Conservation (phyloP, 768 basidiomycete genomes). For the Phaeolepiota aurea region DNA sequence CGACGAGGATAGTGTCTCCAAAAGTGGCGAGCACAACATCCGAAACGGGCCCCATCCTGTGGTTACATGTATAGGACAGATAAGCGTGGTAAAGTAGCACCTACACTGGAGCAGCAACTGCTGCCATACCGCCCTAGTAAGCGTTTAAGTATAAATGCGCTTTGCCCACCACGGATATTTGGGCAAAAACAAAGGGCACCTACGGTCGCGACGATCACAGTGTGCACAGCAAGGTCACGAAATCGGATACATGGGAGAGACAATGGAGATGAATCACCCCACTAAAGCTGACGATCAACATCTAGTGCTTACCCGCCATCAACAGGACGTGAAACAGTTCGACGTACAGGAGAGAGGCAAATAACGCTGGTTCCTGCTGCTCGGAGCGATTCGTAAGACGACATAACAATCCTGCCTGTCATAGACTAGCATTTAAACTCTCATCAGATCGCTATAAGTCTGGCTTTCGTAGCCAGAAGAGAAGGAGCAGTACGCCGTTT, state of each 20-base stretch:
- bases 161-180: no score
- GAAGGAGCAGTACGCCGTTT: background rate
- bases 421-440: no score
- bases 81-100: constrained; percentile 8
- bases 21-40: constrained; percentile 41
- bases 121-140: constrained; percentile 32
- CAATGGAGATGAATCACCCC: constrained; percentile 58
- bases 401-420: constrained; percentile 42
- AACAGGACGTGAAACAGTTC: background rate
- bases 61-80: background rate
- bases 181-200: constrained; percentile 14
- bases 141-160: no score
- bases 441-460: no score
- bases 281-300: constrained; percentile 21
- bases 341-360: constrained; percentile 52
- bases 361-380: constrained; percentile 51
- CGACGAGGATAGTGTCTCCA: constrained; percentile 51
- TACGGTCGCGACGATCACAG: constrained; percentile 54
- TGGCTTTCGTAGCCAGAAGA: background rate
- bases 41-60: constrained; percentile 44
- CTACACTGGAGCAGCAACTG: constrained; percentile 31
- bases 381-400: constrained; percentile 53
- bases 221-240: constrained; percentile 53
- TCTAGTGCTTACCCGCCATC: constrained; percentile 4
- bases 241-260: constrained; percentile 59